phyloP scores from a whole-genome alignment of 345 rosid species.

The Carallia pectinifolia region DNA sequence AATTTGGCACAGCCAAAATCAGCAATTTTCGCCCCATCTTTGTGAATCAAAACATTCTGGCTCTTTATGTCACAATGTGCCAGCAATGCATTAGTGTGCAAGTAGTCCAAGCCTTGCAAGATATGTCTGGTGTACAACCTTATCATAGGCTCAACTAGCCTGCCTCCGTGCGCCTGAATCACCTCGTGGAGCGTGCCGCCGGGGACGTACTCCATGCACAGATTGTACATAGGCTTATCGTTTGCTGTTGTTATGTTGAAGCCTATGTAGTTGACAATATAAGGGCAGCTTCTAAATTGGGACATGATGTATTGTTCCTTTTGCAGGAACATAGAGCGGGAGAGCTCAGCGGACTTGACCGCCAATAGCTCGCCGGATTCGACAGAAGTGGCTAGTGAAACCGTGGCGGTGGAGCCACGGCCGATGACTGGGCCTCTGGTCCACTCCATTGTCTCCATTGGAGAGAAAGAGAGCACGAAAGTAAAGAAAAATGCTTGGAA shows the following conservation, averaged over 20 bases:
- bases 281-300: slow-evolving; percentile 47
- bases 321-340: slow-evolving; percentile 49
- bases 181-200: slow-evolving; percentile 66
- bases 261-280: slow-evolving; percentile 63
- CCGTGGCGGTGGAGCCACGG: slow-evolving; percentile 80
- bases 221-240: slow-evolving; percentile 40
- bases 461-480: slow-evolving; percentile 10
- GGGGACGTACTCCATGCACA: slow-evolving; percentile 62
- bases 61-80: slow-evolving; percentile 84
- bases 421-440: slow-evolving; percentile 74
- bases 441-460: slow-evolving; percentile 70
- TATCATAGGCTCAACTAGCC: slow-evolving; percentile 48
- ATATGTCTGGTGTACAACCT: slow-evolving; percentile 44
- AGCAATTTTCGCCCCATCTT: slow-evolving; percentile 57
- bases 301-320: slow-evolving; percentile 56
- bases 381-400: slow-evolving; percentile 54
- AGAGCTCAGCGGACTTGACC: slow-evolving; percentile 61
- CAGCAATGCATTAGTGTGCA: slow-evolving; percentile 50
- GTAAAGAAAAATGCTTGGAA: slow-evolving; percentile 13
- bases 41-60: slow-evolving; percentile 59
- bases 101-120: slow-evolving; percentile 52
- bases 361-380: slow-evolving; percentile 57
- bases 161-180: slow-evolving; percentile 56
- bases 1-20: slow-evolving; percentile 81
- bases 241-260: slow-evolving; percentile 37